Evolutionary conservation across 306 rosid genomes (phyloP), one percentile per base, ranked within the genome.

Genomic region (Canavalia ensiformis): DNA sequence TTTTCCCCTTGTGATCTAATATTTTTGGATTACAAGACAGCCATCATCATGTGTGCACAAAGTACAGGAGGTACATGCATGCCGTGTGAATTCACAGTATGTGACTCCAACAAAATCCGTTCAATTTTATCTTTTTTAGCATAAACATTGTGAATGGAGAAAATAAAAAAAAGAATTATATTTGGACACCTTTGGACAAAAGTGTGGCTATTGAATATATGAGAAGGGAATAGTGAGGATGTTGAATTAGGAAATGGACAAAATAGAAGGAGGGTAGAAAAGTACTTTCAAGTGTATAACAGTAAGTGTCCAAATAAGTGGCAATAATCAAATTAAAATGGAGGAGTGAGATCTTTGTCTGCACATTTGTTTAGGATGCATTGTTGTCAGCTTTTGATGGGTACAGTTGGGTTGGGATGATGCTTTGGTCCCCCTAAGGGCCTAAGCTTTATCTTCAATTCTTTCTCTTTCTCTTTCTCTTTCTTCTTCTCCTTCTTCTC

Each of bases 261-360:
- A 72, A 10, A 29, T 1, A n/a, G 3, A 35, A 8, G 12, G 28
- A 77, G 85, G 86, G 75, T 18, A 81, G 0, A 0, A 68, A 51
- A 29, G 87, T 84, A 65, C 25, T 52, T 69, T 55, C 33, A 8
- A 2, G 13, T 54, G 52, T 28, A 83, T 77, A 58, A 72, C 56
- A 65, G 81, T 72, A 60, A 83, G 81, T 47, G 81, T 73, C 82
- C 46, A 34, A 72, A 66, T 45, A 34, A 63, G 76, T 76, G 81
- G 85, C 6, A 69, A 45, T 55, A 54, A 78, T 59, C 51, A 35
- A 35, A 78, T 33, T n/a, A 34, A 82, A 82, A 84, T 83, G 47
- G 80, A 81, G 79, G 81, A 85, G 89, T 81, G 89, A 88, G 92
- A 87, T 85, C 80, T 88, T 89, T 90, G 95, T 88, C 91, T 89